Evolutionary conservation across 2,329 filamentous ascomycete species (phyloP).

Genomic region (Pyricularia sp.): DNA sequence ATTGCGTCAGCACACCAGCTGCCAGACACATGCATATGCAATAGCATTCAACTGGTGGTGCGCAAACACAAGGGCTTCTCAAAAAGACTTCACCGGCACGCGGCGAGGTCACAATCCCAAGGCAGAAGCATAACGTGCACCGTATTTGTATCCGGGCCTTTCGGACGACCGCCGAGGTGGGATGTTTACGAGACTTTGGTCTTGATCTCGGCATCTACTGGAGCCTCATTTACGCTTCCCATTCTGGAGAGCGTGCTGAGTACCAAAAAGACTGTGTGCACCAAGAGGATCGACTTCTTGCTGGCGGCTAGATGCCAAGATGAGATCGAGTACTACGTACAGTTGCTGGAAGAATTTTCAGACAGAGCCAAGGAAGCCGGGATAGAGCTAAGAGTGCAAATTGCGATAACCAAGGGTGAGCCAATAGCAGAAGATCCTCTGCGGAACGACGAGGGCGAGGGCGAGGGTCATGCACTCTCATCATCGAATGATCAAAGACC

Average conservation of each 20-base stretch:
- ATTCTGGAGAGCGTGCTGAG: constrained; percentile 42
- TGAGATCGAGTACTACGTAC: constrained; percentile 42
- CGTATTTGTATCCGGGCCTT: constrained; percentile 42
- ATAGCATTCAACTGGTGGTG: constrained; percentile 46
- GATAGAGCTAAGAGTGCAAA: constrained; percentile 36
- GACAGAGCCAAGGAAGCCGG: constrained; percentile 27
- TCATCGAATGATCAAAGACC: background rate
- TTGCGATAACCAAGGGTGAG: constrained; percentile 35
- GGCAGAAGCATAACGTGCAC: constrained; percentile 22
- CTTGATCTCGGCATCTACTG: constrained; percentile 48
- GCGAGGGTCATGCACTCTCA: background rate
- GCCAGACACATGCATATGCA: constrained; percentile 39
- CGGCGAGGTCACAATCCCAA: constrained; percentile 20
- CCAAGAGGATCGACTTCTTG: constrained; percentile 38
- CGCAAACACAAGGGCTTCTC: constrained; percentile 45
- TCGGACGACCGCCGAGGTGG: constrained; percentile 41
- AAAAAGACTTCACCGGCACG: constrained; percentile 34
- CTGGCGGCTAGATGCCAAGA: constrained; percentile 36
- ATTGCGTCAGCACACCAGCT: constrained; percentile 42
- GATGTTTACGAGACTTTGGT: constrained; percentile 46
- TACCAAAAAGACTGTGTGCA: constrained; percentile 28
- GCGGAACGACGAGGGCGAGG: background rate
- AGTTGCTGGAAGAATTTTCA: constrained; percentile 33
- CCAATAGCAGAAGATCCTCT: background rate
- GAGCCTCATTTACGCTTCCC: constrained; percentile 47